Evolutionary conservation across 257 asterid species (phyloP), one percentile per base, ranked within the genome.

Genomic region (Nyctanthes arbortristis): DNA sequence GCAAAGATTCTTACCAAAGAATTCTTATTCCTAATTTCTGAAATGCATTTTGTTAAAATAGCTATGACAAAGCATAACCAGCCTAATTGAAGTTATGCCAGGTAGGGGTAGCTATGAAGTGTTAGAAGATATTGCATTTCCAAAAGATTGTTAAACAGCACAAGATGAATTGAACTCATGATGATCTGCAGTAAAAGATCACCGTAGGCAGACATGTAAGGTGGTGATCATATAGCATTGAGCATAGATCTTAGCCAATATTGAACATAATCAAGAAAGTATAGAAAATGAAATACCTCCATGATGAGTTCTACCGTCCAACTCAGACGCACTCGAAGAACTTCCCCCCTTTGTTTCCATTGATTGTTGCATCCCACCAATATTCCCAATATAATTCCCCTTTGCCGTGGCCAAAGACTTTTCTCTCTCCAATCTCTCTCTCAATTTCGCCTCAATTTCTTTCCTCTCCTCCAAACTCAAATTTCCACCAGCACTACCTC

Each of bases 281-380:
- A n/a, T 35, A 57, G 49, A 69, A 57, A 37, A 20, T n/a, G 30
- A 33, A 61, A 22, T 83, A 93, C 98, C 96, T 88, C 75, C 93
- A 66, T 75, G 79, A 66, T 75, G 79, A 71, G 84, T 39, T 72
- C 81, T 90, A 73, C 83, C 81, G 80, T 90, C 95, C 83, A 87
- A 73, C 73, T 87, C 95, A 32, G 86, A 72, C 12, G 78, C 32
- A 37, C 83, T 76, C 2, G 97, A 86, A 64, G 91, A 87, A 74
- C 93, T 88, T n/a, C 90, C 95, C 64, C 89, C 88, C 66, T 81
- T 92, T 2, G 98, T 82, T 76, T 92, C 96, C 57, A 83, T 55
- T 4, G 94, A 88, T n/a, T 82, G 81, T 66, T 62, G 72, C 57
- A 36, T 61, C 67, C 74, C 73, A 45, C 75, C 77, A 65, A 75